Conservation (phyloP, 371 early-diverging fungal genomes). For the Mortierella sp. region DNA sequence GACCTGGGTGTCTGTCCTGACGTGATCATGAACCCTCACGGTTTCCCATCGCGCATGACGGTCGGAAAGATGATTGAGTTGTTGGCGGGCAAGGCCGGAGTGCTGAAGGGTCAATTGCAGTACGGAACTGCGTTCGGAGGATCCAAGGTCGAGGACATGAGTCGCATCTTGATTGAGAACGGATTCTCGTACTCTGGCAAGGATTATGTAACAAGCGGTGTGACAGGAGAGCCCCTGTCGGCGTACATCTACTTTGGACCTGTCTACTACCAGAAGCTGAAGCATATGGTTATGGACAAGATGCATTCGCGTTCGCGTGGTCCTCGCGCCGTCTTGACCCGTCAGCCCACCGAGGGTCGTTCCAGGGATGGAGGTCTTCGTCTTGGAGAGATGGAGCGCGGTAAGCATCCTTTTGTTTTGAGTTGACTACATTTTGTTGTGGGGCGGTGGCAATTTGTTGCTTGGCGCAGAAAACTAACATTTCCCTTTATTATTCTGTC, state of each 20-base stretch:
- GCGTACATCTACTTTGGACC: constrained; percentile 99
- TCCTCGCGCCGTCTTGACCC: constrained; percentile 94
- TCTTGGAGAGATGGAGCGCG: constrained; percentile 99
- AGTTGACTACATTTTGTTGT: background rate
- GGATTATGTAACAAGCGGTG: constrained; percentile 96
- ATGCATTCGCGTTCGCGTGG: constrained; percentile 99
- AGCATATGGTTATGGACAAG: constrained; percentile 99
- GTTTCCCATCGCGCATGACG: constrained; percentile 99
- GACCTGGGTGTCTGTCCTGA: constrained; percentile 97
- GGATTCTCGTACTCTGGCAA: constrained; percentile 99
- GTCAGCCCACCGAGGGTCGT: constrained; percentile 99
- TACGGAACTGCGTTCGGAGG: constrained; percentile 99
- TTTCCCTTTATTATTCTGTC: background rate
- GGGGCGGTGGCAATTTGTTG: background rate
- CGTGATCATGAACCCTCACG: constrained; percentile 99
- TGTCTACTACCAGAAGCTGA: constrained; percentile 98
- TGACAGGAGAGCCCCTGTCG: constrained; percentile 93
- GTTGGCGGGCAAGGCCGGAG: constrained; percentile 98
- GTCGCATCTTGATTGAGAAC: constrained; percentile 90
- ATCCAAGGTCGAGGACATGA: constrained; percentile 97
- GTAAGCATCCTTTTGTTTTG: constrained; percentile 15
- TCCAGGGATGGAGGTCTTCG: constrained; percentile 98
- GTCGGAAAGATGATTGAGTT: constrained; percentile 99
- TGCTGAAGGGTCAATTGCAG: constrained; percentile 93
- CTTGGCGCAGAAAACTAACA: background rate